Evolutionary conservation across 129 eudicot species (phyloP).

Genomic region (Chrysanthemum lavandulifolium): DNA sequence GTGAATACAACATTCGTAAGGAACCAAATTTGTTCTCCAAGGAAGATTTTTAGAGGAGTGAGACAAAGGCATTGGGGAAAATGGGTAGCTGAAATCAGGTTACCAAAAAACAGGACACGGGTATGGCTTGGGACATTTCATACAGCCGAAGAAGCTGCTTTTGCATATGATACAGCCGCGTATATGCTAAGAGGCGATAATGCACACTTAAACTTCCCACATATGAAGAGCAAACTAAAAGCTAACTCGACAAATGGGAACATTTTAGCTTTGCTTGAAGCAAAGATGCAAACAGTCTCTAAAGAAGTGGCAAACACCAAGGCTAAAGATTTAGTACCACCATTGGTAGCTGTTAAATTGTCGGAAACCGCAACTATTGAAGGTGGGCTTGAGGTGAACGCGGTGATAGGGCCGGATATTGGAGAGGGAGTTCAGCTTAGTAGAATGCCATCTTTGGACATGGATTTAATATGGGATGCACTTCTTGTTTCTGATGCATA

Average conservation of each 20-base stretch:
- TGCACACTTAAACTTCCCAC: constrained; percentile 80
- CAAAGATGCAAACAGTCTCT: constrained; percentile 57
- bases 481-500: constrained; percentile 60
- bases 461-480: constrained; percentile 96
- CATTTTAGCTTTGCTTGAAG: constrained; percentile 70
- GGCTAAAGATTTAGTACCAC: constrained; percentile 11
- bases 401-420: constrained; percentile 29
- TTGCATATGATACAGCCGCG: constrained; percentile 89
- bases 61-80: constrained; percentile 97
- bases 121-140: constrained; percentile 92
- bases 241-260: constrained; percentile 40
- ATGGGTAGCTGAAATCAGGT: constrained; percentile 96
- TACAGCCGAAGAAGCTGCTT: constrained; percentile 88
- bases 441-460: constrained; percentile 89
- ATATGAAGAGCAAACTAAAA: constrained; percentile 62
- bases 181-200: constrained; percentile 77
- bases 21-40: constrained; percentile 26
- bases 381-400: constrained; percentile 18
- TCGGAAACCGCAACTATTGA: constrained; percentile 4
- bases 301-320: constrained; percentile 16
- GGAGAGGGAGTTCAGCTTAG: constrained; percentile 68
- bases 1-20: constrained; percentile 1
- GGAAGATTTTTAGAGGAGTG: constrained; percentile 77
- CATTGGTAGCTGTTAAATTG: neutral
- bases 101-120: constrained; percentile 77